Evolutionary conservation across 176 grass and related monocot genomes (phyloP).

Genomic region (Oryza officinalis): DNA sequence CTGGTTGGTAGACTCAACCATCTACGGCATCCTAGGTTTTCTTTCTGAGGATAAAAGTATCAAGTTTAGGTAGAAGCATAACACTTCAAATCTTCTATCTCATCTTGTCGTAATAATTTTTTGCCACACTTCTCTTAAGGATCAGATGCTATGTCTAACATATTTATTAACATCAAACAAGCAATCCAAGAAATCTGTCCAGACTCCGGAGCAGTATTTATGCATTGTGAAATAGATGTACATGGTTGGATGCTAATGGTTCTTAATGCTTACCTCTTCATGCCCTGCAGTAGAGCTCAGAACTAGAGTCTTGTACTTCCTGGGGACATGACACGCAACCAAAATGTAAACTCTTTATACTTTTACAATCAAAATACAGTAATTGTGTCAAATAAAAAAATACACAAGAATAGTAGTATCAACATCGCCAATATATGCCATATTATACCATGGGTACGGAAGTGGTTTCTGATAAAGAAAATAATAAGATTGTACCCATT

Average conservation of each 20-base stretch:
- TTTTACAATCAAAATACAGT: background rate
- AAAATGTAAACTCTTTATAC: background rate
- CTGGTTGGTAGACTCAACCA: background rate
- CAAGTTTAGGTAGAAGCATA: background rate
- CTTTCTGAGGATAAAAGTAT: background rate
- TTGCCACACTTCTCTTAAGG: background rate
- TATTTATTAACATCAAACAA: constrained; percentile 12
- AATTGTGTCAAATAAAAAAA: background rate
- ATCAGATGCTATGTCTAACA: background rate
- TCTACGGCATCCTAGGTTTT: background rate
- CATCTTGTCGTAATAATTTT: background rate
- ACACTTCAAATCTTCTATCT: background rate
- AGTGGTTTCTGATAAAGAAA: background rate
- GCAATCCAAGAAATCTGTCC: background rate
- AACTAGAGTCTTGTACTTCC: constrained; percentile 83
- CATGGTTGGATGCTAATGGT: constrained; percentile 9
- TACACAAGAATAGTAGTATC: background rate
- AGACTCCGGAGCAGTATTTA: background rate
- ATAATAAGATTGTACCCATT: constrained; percentile 47
- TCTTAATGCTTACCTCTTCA: constrained; percentile 62
- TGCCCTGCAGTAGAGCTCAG: constrained; percentile 38
- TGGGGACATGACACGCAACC: constrained; percentile 35
- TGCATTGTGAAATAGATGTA: constrained; percentile 13
- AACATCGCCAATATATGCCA: background rate
- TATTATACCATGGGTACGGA: background rate